phyloP scores from a whole-genome alignment of 176 grass and related monocot species.

The Oryza australiensis region DNA sequence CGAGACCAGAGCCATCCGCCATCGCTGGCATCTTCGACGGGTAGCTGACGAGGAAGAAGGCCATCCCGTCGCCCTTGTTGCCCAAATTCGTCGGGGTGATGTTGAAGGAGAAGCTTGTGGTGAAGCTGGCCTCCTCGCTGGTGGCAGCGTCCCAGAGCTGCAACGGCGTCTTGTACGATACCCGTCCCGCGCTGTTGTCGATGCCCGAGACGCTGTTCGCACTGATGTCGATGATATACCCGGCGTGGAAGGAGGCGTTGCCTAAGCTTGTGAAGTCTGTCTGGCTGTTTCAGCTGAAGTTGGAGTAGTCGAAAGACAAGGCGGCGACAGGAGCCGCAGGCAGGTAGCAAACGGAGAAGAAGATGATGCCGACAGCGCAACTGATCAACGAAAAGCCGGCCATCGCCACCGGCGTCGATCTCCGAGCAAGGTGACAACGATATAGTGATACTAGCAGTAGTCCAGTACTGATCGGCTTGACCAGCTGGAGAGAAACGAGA shows the following conservation, averaged over 20 bases:
- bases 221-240: background rate
- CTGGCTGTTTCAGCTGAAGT: background rate
- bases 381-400: too few species aligned
- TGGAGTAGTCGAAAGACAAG: background rate
- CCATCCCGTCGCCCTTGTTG: conserved; percentile 44
- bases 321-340: background rate
- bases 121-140: conserved; percentile 37
- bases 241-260: background rate
- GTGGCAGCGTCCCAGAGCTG: background rate
- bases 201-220: too few species aligned
- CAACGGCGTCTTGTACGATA: too few species aligned
- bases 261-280: background rate
- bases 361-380: background rate
- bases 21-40: background rate
- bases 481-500: too few species aligned
- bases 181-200: too few species aligned
- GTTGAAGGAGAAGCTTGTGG: conserved; percentile 39
- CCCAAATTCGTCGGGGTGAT: background rate
- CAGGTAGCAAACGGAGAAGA: background rate
- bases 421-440: too few species aligned
- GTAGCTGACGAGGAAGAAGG: conserved; percentile 53
- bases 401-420: too few species aligned
- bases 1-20: conserved; percentile 40
- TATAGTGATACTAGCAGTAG: too few species aligned
- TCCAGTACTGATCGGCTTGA: too few species aligned